A percentile compares a stretch with the other conserved stretches of the same genome.
Conservation (phyloP, 495 filamentous ascomycete species). For the Durotheca rogersii region DNA sequence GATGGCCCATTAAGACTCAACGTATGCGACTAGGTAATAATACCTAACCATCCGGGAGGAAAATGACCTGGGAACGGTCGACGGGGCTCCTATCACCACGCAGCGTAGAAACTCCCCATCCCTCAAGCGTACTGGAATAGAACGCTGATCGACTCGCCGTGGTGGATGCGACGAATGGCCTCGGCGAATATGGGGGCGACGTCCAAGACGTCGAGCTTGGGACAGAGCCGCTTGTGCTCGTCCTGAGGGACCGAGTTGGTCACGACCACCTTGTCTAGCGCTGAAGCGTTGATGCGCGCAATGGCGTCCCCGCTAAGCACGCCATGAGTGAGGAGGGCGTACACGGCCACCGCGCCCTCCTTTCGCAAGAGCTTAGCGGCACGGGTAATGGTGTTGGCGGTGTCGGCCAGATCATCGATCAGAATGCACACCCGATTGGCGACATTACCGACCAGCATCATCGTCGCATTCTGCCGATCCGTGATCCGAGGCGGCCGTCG, state of each 20-base stretch:
- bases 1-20: conserved; percentile 10
- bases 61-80: conserved; percentile 11
- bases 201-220: conserved; percentile 89
- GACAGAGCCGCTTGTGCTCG: conserved; percentile 71
- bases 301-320: conserved; percentile 93
- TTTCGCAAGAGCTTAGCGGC: conserved; percentile 96
- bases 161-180: conserved; percentile 94
- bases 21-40: conserved; percentile 11
- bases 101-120: too few relatives aligned
- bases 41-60: conserved; percentile 6
- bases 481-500: conserved; percentile 92
- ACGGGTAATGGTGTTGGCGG: conserved; percentile 92
- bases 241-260: conserved; percentile 92
- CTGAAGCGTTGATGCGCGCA: conserved; percentile 85
- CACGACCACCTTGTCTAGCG: conserved; percentile 86
- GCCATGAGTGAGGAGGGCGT: conserved; percentile 90
- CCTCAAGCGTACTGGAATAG: conserved; percentile 86
- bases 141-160: conserved; percentile 96
- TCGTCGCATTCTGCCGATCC: conserved; percentile 92
- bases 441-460: conserved; percentile 97
- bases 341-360: conserved; percentile 83
- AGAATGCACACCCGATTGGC: conserved; percentile 78
- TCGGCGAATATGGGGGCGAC: conserved; percentile 93
- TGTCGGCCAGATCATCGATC: conserved; percentile 93
- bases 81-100: conserved; percentile 1